These are phyloP conservation scores for Cytidiella melzeri DNA, from an alignment of 768 basidiomycete genomes.

Conservation along the genomic window DNA sequence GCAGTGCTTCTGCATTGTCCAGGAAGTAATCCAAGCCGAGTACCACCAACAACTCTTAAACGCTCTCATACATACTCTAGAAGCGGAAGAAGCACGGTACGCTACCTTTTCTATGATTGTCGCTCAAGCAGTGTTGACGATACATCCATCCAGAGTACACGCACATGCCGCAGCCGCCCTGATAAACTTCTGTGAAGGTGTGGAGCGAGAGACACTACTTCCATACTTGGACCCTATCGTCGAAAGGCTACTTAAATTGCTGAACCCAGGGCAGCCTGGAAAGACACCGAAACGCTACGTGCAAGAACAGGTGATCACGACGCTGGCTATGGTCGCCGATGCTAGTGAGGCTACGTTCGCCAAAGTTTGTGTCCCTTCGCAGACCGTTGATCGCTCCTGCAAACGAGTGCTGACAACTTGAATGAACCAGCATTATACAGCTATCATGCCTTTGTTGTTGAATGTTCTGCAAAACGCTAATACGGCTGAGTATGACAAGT, in stretches of 20 bases:
- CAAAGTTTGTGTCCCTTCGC: slow-evolving; percentile 38
- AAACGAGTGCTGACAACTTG: background rate
- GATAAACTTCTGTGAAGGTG: slow-evolving; percentile 89
- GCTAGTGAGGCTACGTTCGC: slow-evolving; percentile 74
- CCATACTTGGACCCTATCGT: slow-evolving; percentile 81
- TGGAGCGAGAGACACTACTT: slow-evolving; percentile 62
- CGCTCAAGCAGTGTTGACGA: background rate
- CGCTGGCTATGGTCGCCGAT: slow-evolving; percentile 85
- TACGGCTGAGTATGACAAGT: slow-evolving; percentile 55
- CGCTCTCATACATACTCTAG: slow-evolving; percentile 65
- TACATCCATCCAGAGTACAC: slow-evolving; percentile 52
- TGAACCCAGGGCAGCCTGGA: slow-evolving; percentile 43
- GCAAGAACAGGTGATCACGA: slow-evolving; percentile 85
- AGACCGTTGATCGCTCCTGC: background rate
- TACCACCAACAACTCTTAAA: slow-evolving; percentile 66
- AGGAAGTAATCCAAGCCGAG: slow-evolving; percentile 72
- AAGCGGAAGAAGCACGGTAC: slow-evolving; percentile 69
- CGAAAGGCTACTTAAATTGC: slow-evolving; percentile 58
- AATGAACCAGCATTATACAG: slow-evolving; percentile 53
- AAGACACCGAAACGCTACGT: slow-evolving; percentile 56
- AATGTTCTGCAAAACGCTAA: slow-evolving; percentile 71
- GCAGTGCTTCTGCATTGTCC: too few species aligned
- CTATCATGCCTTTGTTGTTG: slow-evolving; percentile 77
- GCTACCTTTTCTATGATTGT: slow-evolving; percentile 9
- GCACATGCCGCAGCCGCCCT: slow-evolving; percentile 83